Evolutionary conservation across 2,329 filamentous ascomycete genomes (phyloP), one percentile per base, ranked within the genome.

Genomic region (Ophiostoma fasciatum): DNA sequence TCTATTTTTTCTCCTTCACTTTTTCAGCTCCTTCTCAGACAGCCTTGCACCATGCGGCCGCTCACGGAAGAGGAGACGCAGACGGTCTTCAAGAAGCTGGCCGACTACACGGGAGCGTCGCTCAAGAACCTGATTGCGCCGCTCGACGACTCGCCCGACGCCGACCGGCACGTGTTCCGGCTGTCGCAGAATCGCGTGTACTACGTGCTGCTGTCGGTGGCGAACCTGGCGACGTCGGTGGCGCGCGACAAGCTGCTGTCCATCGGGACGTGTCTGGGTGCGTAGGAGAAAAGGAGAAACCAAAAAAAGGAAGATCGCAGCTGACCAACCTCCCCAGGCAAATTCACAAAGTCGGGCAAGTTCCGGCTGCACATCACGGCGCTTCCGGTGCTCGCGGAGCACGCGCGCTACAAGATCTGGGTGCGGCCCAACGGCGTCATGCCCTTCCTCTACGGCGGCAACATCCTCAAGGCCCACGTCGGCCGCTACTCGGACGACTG

Each of bases 351-450:
- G 66, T 82, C 85, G 5, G 84, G 85, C 44, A 94, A 96, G 59
- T 96, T 98, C 64, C 68, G 88, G 36, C 67, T 98, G 37, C 87
- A 94, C 62, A 82, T 96, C 53, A 96, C 88, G 2, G 82, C 70
- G 5, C 52, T 98, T 40, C 80, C 85, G 44, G 73, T 94, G 44
- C 79, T 98, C 46, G 82, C 87, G 39, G 79, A 83, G 46, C 84
- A 94, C 57, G 88, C 88, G 30, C 70, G 90, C 41, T 93, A 94
- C 63, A 96, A 96, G 73, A 77, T 96, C 48, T 96, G 87, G 85
- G 78, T 98, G 47, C 92, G 92, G 61, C 72, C 78, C 41, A 96
- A 96, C 60, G 90, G 90, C 47, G 87, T 92, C 52, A 94, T 94
- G 85, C 88, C 90, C 1, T 96, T 93, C 57, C 62, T 98, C 31